Evolutionary conservation across 768 basidiomycete genomes (phyloP), one percentile per base, ranked within the genome.

Genomic region (Coprinopsis marcescibilis): DNA sequence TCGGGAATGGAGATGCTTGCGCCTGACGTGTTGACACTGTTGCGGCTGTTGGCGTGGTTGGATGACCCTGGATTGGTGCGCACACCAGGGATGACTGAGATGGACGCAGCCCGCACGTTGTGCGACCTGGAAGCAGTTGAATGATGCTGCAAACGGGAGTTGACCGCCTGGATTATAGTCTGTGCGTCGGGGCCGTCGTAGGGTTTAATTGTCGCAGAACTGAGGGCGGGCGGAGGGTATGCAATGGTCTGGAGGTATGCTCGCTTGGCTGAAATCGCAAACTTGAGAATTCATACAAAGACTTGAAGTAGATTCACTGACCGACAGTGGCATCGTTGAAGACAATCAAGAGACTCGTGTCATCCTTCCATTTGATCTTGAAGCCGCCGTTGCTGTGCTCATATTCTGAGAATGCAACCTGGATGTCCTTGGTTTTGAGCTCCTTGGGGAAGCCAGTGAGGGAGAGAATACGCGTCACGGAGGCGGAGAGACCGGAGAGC

Each of bases 361-460:
- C 96, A 65, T 99, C 94, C 57, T 81, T 78, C 96, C 96, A 99
- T 65, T 99, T 99, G 63, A 99, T 94, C 76, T 94, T 92, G 73
- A 95, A 96, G 19, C 96, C 96, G 23, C 95, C 96, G 47, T 73
- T 80, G 43, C 83, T 71, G 50, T 69, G 75, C 58, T 96, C 92
- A 78, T 86, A 98, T 36, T 93, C 91, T 41, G 83, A 72, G 65
- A 98, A 96, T 36, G 91, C 87, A 34, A 75, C 61, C 61, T 97
- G 93, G 40, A 99, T 89, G 66, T 99, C 96, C 64, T 91, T 85
- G 43, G 96, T 99, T 73, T 98, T 99, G 59, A 99, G 80, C 70
- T 93, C 87, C 62, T 93, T 87, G 8, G 89, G 78, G 62, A 99
- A 99, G 56, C 92, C 89, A n/a, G 82, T 81, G 48, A 99, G 72